phyloP scores from a whole-genome alignment of 345 rosid genomes.

The Boechera retrofracta region DNA sequence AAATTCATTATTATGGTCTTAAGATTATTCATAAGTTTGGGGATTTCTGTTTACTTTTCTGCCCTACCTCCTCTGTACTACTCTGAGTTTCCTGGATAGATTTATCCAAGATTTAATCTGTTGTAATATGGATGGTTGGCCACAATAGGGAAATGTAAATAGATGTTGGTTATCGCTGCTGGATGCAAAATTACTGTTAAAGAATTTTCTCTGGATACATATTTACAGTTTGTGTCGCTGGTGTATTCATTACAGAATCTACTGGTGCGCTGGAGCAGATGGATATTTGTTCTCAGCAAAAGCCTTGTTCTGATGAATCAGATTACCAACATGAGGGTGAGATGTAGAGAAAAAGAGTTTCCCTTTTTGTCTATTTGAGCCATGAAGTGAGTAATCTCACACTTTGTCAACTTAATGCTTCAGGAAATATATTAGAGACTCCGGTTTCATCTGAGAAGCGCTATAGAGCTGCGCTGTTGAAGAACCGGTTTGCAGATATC shows the following conservation, averaged over 20 bases:
- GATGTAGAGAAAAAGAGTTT: slow-evolving; percentile 43
- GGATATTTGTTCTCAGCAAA: slow-evolving; percentile 59
- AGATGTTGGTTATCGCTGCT: slow-evolving; percentile 13
- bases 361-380: slow-evolving; percentile 34
- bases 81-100: background rate
- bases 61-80: background rate
- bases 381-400: slow-evolving; percentile 48
- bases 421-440: slow-evolving; percentile 75
- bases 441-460: slow-evolving; percentile 78
- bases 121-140: slow-evolving; percentile 17
- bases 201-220: slow-evolving; percentile 2
- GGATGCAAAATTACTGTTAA: slow-evolving; percentile 21
- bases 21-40: slow-evolving; percentile 6
- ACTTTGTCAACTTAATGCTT: slow-evolving; percentile 44
- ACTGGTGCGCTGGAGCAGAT: slow-evolving; percentile 57
- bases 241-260: slow-evolving; percentile 57
- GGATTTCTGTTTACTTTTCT: slow-evolving; percentile 1
- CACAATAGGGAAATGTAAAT: slow-evolving; percentile 15
- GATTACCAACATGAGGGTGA: slow-evolving; percentile 79
- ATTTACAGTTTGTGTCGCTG: slow-evolving; percentile 11
- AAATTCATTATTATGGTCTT: background rate
- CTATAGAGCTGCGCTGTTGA: slow-evolving; percentile 81
- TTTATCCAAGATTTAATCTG: background rate
- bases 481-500: slow-evolving; percentile 90
- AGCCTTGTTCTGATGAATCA: slow-evolving; percentile 60